Evolutionary conservation across 2,329 filamentous ascomycete genomes (phyloP).

Genomic region (Sarocladium kiliense): DNA sequence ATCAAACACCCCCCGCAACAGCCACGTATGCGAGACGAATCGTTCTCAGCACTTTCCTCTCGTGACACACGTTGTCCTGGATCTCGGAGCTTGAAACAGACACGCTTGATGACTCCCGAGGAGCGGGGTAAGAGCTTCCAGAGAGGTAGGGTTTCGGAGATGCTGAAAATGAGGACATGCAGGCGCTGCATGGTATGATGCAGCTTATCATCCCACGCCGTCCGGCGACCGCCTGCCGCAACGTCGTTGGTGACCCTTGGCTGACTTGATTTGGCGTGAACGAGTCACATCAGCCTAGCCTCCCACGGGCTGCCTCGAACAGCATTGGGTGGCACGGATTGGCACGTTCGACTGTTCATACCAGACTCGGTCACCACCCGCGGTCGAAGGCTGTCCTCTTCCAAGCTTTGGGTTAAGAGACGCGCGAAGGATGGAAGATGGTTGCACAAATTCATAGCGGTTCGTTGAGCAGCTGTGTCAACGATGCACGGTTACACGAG

Average conservation of each 20-base stretch:
- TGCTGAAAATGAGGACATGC: not conserved
- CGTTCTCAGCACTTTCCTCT: too few relatives aligned
- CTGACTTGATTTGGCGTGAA: not conserved
- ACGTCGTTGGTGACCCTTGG: not conserved
- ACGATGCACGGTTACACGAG: not conserved
- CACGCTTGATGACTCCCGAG: constrained; percentile 1
- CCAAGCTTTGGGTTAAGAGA: not conserved
- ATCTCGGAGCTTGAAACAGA: not conserved
- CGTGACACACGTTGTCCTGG: not conserved
- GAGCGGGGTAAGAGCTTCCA: not conserved
- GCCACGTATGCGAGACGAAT: too few relatives aligned
- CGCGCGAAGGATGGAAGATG: not conserved
- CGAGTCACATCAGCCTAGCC: not conserved
- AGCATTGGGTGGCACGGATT: not conserved
- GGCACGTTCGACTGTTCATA: not conserved
- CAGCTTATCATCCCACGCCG: constrained; percentile 7
- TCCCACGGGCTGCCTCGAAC: not conserved
- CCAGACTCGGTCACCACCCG: not conserved
- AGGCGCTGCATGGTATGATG: constrained; percentile 3
- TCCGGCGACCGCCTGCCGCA: not conserved
- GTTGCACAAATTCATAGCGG: not conserved
- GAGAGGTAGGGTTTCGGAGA: not conserved
- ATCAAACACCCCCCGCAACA: not conserved
- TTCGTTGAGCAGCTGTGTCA: not conserved
- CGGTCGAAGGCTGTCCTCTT: not conserved